Base-by-base conservation (phyloP, 495 filamentous ascomycete genomes). In the Tricharina praecox region DNA sequence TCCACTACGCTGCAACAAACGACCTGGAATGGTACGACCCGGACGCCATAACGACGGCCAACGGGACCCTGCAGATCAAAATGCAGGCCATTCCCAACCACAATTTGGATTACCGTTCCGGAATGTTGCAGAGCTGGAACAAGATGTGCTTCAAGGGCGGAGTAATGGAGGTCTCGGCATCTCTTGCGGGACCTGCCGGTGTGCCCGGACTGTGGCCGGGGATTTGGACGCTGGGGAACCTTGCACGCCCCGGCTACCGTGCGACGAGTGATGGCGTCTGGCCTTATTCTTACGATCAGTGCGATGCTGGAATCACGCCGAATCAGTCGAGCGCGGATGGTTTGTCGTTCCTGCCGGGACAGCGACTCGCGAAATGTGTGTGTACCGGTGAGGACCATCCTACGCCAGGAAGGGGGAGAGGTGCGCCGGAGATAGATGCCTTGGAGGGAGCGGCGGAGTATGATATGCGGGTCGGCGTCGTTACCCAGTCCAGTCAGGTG, bases 11-110 rank as follows among this genome's bases (percentile, higher is more conserved):
- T 51, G 79, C 79, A 39, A 87, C 82, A 1, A 67, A 76, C 49
- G 81, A 85, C 68, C 61, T 85, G 33, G 81, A 85, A 72, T 85
- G 81, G 82, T 87, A 87, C 54, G 81, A 85, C 60, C 81, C 82
- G 1, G 82, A 87, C 61, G 78, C 79, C 2, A 69, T 77, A 4
- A 76, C 75, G 8, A 87, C 82, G 3, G 68, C 64, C 19, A 71
- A 77, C 52, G 81, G 81, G 19, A 70, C 71, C 1, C 67, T 85
- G 19, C 73, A 78, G 52, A 62, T 85, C 34, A 68, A 67, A 46
- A 78, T 85, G 46, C 78, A 82, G 55, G 63, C 70, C 5, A 84
- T 79, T 56, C 55, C 70, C 44, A 85, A 74, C 45, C 79, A 85
- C 58, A 69, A 69, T 19, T 59, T 84, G 5, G 66, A 79, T 49